Conservation (phyloP, 2,329 filamentous ascomycete species). For the Beauveria sp. region DNA sequence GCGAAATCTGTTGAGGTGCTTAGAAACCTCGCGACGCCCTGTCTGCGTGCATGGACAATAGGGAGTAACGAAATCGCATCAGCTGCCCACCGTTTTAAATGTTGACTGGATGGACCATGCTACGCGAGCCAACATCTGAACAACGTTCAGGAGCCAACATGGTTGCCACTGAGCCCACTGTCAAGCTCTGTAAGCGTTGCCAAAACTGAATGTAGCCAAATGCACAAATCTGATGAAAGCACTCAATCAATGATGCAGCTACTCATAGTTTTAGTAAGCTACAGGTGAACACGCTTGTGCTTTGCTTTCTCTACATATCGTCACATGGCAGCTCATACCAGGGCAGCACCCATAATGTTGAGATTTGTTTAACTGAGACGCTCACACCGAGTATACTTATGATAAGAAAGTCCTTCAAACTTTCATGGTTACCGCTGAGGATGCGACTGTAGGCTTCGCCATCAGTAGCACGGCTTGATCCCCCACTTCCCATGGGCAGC, state of each 20-base stretch:
- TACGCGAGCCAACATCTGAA: not conserved
- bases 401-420: not conserved
- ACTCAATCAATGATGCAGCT: no score
- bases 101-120: not conserved
- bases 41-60: not conserved
- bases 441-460: not conserved
- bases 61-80: not conserved
- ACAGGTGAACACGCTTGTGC: no score
- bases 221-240: no score
- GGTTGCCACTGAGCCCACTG: no score
- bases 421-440: not conserved
- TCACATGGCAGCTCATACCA: no score
- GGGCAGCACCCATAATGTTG: no score
- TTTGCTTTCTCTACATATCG: no score
- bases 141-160: no score
- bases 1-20: not conserved
- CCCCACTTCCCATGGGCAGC: not conserved
- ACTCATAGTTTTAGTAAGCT: no score
- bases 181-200: no score
- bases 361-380: not conserved
- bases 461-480: conserved; percentile 4
- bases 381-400: not conserved
- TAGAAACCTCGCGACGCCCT: not conserved
- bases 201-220: no score
- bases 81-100: not conserved